Evolutionary conservation across 2,329 filamentous ascomycete genomes (phyloP), one percentile per base, ranked within the genome.

Genomic region (Microsporum audouinii): DNA sequence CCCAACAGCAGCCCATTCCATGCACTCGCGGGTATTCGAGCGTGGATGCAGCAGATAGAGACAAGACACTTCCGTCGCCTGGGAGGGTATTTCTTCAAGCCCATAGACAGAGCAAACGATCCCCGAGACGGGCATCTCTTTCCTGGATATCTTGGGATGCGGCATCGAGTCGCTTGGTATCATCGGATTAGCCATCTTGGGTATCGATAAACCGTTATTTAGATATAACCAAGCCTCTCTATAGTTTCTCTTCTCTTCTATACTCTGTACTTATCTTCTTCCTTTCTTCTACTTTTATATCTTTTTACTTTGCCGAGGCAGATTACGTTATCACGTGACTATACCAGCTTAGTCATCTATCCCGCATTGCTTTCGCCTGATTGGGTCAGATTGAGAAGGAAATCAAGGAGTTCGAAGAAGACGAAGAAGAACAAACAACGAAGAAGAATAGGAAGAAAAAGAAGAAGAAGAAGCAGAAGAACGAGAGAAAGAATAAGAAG

Each of bases 31-130:
- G 0, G 79, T 83, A 60, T 86, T 81, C 0, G 87, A 80, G 29
- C 94, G 84, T 2, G 89, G 89, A 71, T 97, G 91, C 17, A 96
- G 82, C 10, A 97, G 84, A 89, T 91, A 96, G n/a, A 97, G 82
- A 68, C 88, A 89, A 29, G 90, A 85, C 39, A 95, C 77, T 36
- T 78, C 75, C 3, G 72, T 73, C 2, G 80, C 76, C 12, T 79
- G 74, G 12, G 70, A n/a, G 1, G 84, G 77, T 0, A 96, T 80
- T 70, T 96, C 89, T 34, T 84, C 76, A 1, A 96, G 82, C 17
- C 92, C 91, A 73, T 91, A 91, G 62, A 96, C 80, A 63, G 89
- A 88, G 57, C 88, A 84, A 7, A 88, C 79, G 60, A 96, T 84
- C 55, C 91, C 91, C 49, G 87, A 84, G 71, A 97, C 88, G 63